Evolutionary conservation across 495 filamentous ascomycete genomes (phyloP), one percentile per base, ranked within the genome.

Genomic region (Gamarada debralockiae): DNA sequence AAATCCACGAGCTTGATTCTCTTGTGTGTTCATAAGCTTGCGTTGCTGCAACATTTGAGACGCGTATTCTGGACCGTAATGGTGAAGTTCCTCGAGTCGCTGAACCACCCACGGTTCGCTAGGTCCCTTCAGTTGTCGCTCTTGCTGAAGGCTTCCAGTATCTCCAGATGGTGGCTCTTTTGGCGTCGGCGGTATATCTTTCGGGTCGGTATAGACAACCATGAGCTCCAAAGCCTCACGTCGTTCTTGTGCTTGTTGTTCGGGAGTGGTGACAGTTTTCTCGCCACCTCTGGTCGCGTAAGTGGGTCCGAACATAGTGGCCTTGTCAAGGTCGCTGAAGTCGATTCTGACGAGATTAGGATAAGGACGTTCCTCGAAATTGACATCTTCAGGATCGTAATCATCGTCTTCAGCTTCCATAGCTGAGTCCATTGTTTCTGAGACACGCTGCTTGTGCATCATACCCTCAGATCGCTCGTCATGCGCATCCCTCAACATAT

Each of bases 151-250:
- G 40, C 25, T 25, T 18, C 20, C 23, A 40, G 29, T 8, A 6
- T 52, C 39, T 9, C 61, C 44, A 48, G 59, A 63, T 6, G 74
- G 65, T 3, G 90, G 89, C 47, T 95, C 92, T 50, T 84, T 81
- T 2, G 92, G 86, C 0, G 84, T 81, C 1, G 81, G 71, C 3
- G 92, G 92, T 53, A 95, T 85, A 59, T 95, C 90, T 6, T 78
- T 77, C 29, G 70, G 66, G 47, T 82, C 82, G 2, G 85, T 79
- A 61, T 96, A 93, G 53, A 90, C 80, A 4, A 85, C 87, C 82
- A 95, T 90, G 27, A 96, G 77, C 21, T 87, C 90, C n/a, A 74
- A 83, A 18, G 74, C 71, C 67, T 95, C 92, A 8, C 87, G 81
- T 45, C 83, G 76, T 24, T 85, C 76, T 63, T 90, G 90, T 3